Conservation (phyloP, 805 yeast genomes). For the Tetrapisispora taiwanensis region DNA sequence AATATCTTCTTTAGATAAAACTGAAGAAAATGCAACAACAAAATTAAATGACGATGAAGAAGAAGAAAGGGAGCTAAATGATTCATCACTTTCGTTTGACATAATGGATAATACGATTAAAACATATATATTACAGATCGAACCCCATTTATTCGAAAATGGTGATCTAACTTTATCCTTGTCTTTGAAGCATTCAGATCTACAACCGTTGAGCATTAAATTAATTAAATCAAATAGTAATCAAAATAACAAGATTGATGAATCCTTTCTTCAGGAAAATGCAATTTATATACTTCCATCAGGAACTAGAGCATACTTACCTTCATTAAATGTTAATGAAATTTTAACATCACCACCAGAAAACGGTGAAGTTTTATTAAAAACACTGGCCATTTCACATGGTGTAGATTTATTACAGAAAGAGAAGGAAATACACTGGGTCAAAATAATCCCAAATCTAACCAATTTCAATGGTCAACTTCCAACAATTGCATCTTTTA, state of each 20-base stretch:
- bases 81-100: neutral
- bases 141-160: conserved; percentile 38
- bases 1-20: conserved; percentile 11
- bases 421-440: conserved; percentile 40
- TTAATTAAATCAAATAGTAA: conserved; percentile 7
- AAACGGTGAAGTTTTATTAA: conserved; percentile 30
- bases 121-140: conserved; percentile 33
- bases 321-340: conserved; percentile 21
- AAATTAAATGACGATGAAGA: conserved; percentile 10
- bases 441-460: conserved; percentile 57
- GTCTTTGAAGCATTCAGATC: conserved; percentile 24
- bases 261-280: neutral
- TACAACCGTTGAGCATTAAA: conserved; percentile 28
- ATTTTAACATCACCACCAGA: conserved; percentile 35
- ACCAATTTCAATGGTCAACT: conserved; percentile 61
- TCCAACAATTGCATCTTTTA: conserved; percentile 48
- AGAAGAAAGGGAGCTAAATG: neutral
- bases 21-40: neutral
- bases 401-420: conserved; percentile 21
- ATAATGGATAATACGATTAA: neutral
- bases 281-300: conserved; percentile 46
- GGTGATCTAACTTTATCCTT: conserved; percentile 35
- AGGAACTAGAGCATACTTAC: conserved; percentile 41
- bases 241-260: conserved; percentile 21
- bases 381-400: conserved; percentile 32